phyloP scores from a whole-genome alignment of 2,329 filamentous ascomycete species.

The Diplodia corticola region DNA sequence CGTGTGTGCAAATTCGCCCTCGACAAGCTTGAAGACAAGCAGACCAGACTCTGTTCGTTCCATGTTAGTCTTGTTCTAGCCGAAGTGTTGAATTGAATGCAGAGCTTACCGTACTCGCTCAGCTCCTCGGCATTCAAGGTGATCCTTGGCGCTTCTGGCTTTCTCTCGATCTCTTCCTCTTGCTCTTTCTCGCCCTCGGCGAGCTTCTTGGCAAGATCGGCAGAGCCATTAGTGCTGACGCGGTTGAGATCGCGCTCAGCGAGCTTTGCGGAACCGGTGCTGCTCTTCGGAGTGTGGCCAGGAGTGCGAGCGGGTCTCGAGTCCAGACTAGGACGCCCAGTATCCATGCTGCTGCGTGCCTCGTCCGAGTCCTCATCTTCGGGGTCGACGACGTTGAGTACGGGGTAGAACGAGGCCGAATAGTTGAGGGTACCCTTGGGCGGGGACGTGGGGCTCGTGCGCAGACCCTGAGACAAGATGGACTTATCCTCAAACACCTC shows the following conservation, averaged over 20 bases:
- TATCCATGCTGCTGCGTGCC: constrained; percentile 25
- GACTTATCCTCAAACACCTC: constrained; percentile 75
- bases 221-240: constrained; percentile 35
- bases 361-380: constrained; percentile 65
- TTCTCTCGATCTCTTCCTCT: constrained; percentile 49
- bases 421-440: constrained; percentile 81
- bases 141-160: constrained; percentile 70
- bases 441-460: constrained; percentile 69
- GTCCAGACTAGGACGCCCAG: constrained; percentile 25
- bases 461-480: constrained; percentile 65
- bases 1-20: constrained; percentile 76
- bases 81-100: neutral
- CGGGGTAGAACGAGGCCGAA: constrained; percentile 86
- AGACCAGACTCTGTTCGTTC: constrained; percentile 72
- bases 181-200: constrained; percentile 50
- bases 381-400: constrained; percentile 82
- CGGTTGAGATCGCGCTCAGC: constrained; percentile 33
- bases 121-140: constrained; percentile 78
- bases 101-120: constrained; percentile 65
- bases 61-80: constrained; percentile 35
- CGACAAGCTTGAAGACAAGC: constrained; percentile 90
- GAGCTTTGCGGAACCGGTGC: constrained; percentile 8
- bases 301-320: constrained; percentile 21
- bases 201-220: constrained; percentile 48
- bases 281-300: constrained; percentile 24